Base-by-base conservation (phyloP, 495 filamentous ascomycete species). In the Hypoxylon fuscum region DNA sequence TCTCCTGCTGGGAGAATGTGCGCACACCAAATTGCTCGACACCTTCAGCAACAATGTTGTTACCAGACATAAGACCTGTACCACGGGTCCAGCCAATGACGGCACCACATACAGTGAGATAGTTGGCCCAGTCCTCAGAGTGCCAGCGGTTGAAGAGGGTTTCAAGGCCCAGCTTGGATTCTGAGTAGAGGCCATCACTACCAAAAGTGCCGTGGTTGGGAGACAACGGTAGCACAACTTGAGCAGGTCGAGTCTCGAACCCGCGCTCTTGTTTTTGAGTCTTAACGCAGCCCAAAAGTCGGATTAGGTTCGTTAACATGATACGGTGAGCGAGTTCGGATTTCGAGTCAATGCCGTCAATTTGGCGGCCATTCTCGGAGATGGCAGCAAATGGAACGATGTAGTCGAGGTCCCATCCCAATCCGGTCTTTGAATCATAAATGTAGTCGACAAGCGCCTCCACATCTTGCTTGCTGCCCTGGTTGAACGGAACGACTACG, bases 71-170 rank as follows among this genome's bases (percentile, higher is more conserved):
- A 60, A 99, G 83, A 66, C 95, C 95, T 52, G 95, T 99, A 44
- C 95, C 95, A 77, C 95, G 93, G 58, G 95, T 99, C 95, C 95
- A 98, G 59, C 95, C 95, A 74, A 98, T 98, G 74, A 98, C 91
- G 51, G 95, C 95, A 77, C 95, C 95, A 66, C 96, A 98, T 69
- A 99, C 96, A 60, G 94, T 99, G 64, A 99, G 90, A 81, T 96
- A 99, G 76, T 93, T 93, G 71, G 86, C 88, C 95, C 95, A 99
- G 78, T 86, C 93, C 79, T 99, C 96, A 0, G 95, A 96, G 75
- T 96, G 87, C 96, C 96, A 99, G 63, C 95, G 86, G 77, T 96
- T 97, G 86, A 99, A 99, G 41, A 99, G 84, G 2, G 95, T 98
- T 82, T 99, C 95, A 32, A 99, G 81, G 9, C 88, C 95, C 38